phyloP scores from a whole-genome alignment of 148 eudicot genomes.

The Tetragonia tetragonoides region DNA sequence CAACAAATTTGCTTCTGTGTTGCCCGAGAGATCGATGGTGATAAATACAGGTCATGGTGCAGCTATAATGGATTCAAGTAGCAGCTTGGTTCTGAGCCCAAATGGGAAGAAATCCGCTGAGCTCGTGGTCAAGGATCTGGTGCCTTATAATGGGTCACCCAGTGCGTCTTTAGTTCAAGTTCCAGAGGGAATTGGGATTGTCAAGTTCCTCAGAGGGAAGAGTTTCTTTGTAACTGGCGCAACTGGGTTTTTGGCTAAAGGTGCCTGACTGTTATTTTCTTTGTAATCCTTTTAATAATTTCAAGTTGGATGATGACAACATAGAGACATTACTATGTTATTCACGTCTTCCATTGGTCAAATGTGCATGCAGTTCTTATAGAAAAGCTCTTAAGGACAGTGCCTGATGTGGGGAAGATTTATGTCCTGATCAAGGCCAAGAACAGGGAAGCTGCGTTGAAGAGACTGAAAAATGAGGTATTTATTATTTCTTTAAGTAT shows the following conservation, averaged over 20 bases:
- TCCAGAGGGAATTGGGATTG: conserved; percentile 70
- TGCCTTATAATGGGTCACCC: conserved; percentile 38
- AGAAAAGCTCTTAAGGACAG: conserved; percentile 86
- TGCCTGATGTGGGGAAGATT: conserved; percentile 85
- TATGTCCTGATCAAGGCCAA: conserved; percentile 86
- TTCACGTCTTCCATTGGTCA: conserved; percentile 1
- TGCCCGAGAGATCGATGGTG: conserved; percentile 50
- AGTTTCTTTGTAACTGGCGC: conserved; percentile 80
- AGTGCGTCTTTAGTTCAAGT: conserved; percentile 38
- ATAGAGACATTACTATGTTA: background rate
- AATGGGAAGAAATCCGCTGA: conserved; percentile 45
- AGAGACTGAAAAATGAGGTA: conserved; percentile 82
- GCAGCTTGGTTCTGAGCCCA: conserved; percentile 44
- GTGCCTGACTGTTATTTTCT: conserved; percentile 29
- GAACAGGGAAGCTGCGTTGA: conserved; percentile 63
- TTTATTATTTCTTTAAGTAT: background rate
- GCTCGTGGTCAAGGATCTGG: conserved; percentile 43
- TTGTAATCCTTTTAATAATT: background rate
- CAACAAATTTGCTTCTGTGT: conserved; percentile 46
- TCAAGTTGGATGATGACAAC: background rate
- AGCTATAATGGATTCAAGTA: conserved; percentile 44
- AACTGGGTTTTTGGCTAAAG: conserved; percentile 96
- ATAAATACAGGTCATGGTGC: conserved; percentile 36
- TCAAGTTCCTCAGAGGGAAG: conserved; percentile 70
- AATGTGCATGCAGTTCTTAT: conserved; percentile 59